These are phyloP conservation scores for Cordyceps tenuipes DNA, from an alignment of 2,329 filamentous ascomycete species.

Conservation along the genomic window DNA sequence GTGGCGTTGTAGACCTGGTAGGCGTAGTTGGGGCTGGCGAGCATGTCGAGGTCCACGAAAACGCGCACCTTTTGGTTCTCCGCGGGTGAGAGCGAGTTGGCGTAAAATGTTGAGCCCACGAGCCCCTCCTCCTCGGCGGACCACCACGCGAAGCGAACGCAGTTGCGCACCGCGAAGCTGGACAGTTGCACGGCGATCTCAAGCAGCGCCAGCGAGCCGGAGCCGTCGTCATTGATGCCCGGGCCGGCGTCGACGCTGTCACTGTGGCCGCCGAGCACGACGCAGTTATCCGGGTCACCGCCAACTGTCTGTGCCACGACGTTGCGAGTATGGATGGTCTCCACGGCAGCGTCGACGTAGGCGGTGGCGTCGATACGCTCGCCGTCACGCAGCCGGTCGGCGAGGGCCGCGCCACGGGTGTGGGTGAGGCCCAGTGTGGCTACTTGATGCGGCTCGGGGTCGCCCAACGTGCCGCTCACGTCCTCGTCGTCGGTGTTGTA, in stretches of 20 bases:
- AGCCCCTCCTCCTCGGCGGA: conserved; percentile 59
- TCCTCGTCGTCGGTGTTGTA: conserved; percentile 62
- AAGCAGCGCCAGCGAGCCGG: conserved; percentile 53
- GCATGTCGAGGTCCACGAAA: conserved; percentile 66
- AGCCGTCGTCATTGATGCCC: conserved; percentile 73
- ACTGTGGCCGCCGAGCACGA: conserved; percentile 57
- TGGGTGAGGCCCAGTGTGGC: conserved; percentile 61
- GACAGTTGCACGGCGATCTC: conserved; percentile 54
- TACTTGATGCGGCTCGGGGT: conserved; percentile 49
- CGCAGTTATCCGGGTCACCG: conserved; percentile 54
- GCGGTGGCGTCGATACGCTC: conserved; percentile 44
- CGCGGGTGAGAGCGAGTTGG: conserved; percentile 41
- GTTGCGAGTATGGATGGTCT: conserved; percentile 47
- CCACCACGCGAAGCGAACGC: conserved; percentile 62
- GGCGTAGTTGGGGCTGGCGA: conserved; percentile 57
- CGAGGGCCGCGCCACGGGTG: conserved; percentile 47
- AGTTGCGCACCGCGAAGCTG: conserved; percentile 53
- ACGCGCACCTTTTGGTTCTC: conserved; percentile 56
- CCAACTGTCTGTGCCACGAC: conserved; percentile 53
- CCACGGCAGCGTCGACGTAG: conserved; percentile 51
- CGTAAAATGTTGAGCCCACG: conserved; percentile 55
- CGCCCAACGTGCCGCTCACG: conserved; percentile 61
- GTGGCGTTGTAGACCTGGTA: conserved; percentile 65
- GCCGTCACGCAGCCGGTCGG: conserved; percentile 45
- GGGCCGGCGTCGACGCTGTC: conserved; percentile 56